phyloP scores from a whole-genome alignment of 139 green algal species.

The Diplosphaera chodatii region DNA sequence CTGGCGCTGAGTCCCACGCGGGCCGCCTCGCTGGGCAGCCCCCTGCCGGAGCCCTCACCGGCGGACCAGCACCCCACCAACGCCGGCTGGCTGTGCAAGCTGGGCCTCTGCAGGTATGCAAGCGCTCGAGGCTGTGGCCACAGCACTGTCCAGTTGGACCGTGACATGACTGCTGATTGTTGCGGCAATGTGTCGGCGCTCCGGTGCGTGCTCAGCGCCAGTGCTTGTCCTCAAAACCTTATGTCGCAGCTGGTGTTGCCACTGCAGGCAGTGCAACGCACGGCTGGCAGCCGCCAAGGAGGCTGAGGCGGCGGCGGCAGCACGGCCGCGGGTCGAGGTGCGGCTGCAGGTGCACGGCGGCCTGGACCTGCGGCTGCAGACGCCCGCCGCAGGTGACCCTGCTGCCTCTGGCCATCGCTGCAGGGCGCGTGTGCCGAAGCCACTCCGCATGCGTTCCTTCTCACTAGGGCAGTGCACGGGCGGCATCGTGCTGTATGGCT shows the following conservation, averaged over 20 bases:
- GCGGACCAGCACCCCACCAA: slow-evolving; percentile 8
- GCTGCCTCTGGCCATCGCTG: too few species aligned
- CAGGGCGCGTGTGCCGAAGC: too few species aligned
- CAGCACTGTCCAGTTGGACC: too few species aligned
- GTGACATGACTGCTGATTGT: background rate
- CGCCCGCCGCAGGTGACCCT: background rate
- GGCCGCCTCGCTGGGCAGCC: background rate
- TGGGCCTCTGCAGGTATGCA: slow-evolving; percentile 34
- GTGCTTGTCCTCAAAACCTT: too few species aligned
- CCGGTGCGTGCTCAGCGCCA: too few species aligned
- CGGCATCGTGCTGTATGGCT: too few species aligned
- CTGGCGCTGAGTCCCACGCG: background rate
- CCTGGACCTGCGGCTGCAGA: slow-evolving; percentile 41
- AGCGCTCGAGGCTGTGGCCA: too few species aligned
- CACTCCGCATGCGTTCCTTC: too few species aligned
- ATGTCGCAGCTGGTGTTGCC: too few species aligned
- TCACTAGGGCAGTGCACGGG: too few species aligned
- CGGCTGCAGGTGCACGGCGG: slow-evolving; percentile 49
- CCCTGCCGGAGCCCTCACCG: background rate
- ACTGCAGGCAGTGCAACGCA: slow-evolving; percentile 15
- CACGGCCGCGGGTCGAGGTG: slow-evolving; percentile 26
- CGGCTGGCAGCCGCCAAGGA: background rate
- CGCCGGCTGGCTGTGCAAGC: slow-evolving; percentile 28
- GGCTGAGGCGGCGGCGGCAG: background rate
- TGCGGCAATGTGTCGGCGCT: background rate